These are phyloP conservation scores for Clonostachys rhizophaga DNA, from an alignment of 2,329 filamentous ascomycete species.

Conservation along the genomic window DNA sequence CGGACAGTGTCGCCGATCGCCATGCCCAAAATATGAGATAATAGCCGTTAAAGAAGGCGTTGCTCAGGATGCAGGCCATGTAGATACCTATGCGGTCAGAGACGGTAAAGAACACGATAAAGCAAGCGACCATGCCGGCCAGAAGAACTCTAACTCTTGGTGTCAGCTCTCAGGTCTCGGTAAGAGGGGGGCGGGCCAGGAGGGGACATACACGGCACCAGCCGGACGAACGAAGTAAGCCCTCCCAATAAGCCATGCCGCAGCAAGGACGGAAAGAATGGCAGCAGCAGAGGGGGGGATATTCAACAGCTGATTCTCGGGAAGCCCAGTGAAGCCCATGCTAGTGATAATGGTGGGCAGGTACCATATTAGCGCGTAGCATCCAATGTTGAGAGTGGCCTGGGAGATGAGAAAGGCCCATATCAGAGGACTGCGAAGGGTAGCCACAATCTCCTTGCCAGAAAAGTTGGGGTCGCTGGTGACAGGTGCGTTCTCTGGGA, in stretches of 20 bases:
- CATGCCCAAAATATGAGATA: too few species aligned
- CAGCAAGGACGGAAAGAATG: not conserved
- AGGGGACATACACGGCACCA: too few species aligned
- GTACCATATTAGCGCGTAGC: constrained; percentile 66
- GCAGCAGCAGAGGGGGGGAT: not conserved
- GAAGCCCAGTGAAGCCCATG: not conserved
- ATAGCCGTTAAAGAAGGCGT: too few species aligned
- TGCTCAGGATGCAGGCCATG: too few species aligned
- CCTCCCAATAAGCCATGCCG: not conserved
- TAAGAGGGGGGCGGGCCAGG: too few species aligned
- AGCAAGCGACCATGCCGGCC: too few species aligned
- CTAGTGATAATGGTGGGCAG: constrained; percentile 26
- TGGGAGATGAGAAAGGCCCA: constrained; percentile 55
- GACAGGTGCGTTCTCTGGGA: not conserved
- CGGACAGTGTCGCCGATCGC: too few species aligned
- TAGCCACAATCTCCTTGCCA: constrained; percentile 52
- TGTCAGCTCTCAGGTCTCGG: too few species aligned
- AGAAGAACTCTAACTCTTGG: too few species aligned
- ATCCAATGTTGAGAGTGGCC: constrained; percentile 59
- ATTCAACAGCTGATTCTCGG: not conserved
- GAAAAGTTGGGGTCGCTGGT: constrained; percentile 7
- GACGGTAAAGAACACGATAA: too few species aligned
- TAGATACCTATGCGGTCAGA: too few species aligned
- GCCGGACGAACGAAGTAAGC: not conserved
- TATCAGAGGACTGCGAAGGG: constrained; percentile 13